A percentile compares a stretch with the other conserved stretches of the same genome.
These are phyloP conservation scores for Debaryomyces castellii DNA, from an alignment of 805 yeast genomes.

Conservation along the genomic window DNA sequence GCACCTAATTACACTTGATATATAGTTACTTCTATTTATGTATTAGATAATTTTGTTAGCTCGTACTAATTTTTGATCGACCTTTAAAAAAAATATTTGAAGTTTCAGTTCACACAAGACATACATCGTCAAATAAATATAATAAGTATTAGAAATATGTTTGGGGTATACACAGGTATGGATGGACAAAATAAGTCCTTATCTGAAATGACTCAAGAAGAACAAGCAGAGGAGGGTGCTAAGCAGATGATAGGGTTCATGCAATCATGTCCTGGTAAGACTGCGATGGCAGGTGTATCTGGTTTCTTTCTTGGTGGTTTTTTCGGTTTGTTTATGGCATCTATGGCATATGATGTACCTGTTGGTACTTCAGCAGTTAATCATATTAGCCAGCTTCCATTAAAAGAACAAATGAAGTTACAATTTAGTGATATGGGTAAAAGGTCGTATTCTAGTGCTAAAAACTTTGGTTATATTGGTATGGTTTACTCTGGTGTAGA, in stretches of 20 bases:
- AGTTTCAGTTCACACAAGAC: neutral
- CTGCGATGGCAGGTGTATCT: constrained; percentile 86
- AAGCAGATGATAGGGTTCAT: constrained; percentile 76
- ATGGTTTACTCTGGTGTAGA: constrained; percentile 90
- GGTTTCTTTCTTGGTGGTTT: constrained; percentile 95
- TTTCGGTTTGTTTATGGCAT: constrained; percentile 92
- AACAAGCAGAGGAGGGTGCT: constrained; percentile 91
- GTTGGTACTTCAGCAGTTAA: constrained; percentile 54
- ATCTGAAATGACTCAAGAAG: constrained; percentile 81
- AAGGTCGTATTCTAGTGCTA: constrained; percentile 85
- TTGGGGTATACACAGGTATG: constrained; percentile 40
- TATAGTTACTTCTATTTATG: neutral
- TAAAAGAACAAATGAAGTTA: constrained; percentile 86
- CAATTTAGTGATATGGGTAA: constrained; percentile 92
- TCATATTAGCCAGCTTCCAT: constrained; percentile 78
- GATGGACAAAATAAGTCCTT: constrained; percentile 45
- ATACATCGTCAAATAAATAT: too few species aligned
- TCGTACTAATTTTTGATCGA: neutral
- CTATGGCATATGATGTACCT: constrained; percentile 79
- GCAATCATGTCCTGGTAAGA: constrained; percentile 94
- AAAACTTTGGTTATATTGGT: constrained; percentile 92
- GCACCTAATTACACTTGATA: neutral
- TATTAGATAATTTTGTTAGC: neutral
- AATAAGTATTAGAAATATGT: constrained; percentile 19
- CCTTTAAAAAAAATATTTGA: neutral